Conservation (phyloP, 495 filamentous ascomycete genomes). For the Pyrenopolyporus hunteri region DNA sequence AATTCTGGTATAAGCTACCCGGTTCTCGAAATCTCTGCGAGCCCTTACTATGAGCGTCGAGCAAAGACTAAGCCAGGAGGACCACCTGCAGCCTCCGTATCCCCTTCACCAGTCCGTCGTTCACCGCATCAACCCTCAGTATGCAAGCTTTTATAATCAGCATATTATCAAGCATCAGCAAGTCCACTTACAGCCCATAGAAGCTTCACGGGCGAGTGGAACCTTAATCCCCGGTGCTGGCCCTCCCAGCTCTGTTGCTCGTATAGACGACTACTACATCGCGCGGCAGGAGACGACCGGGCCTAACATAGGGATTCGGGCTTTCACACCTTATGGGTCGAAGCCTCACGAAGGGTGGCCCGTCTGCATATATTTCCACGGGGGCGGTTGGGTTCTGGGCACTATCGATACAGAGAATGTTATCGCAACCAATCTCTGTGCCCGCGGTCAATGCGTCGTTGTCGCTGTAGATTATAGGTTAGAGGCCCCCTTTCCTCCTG, state of each 20-base stretch:
- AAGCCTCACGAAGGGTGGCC: constrained; percentile 58
- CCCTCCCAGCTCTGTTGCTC: constrained; percentile 56
- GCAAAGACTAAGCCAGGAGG: background rate
- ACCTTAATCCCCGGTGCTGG: constrained; percentile 62
- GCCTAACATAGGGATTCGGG: constrained; percentile 53
- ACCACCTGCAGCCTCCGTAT: constrained; percentile 56
- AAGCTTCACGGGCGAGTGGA: constrained; percentile 57
- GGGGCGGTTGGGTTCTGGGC: constrained; percentile 65
- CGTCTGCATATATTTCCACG: constrained; percentile 63
- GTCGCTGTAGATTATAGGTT: constrained; percentile 64
- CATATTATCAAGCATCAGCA: constrained; percentile 54
- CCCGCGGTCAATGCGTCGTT: constrained; percentile 57
- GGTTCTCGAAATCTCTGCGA: background rate
- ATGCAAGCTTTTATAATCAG: constrained; percentile 61
- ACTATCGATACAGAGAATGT: constrained; percentile 65
- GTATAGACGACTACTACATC: constrained; percentile 56
- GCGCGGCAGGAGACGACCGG: constrained; percentile 54
- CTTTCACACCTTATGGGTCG: constrained; percentile 55
- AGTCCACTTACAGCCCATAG: constrained; percentile 57
- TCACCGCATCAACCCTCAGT: constrained; percentile 56
- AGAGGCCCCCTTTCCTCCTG: constrained; percentile 11
- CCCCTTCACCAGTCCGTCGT: constrained; percentile 60
- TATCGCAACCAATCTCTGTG: constrained; percentile 62
- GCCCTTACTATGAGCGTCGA: constrained; percentile 25
- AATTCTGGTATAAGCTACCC: too few species aligned